Percentiles rank a stretch among this genome's conserved stretches.
These are phyloP conservation scores for Solioccasus polychromus DNA, from an alignment of 768 basidiomycete genomes.

Conservation along the genomic window DNA sequence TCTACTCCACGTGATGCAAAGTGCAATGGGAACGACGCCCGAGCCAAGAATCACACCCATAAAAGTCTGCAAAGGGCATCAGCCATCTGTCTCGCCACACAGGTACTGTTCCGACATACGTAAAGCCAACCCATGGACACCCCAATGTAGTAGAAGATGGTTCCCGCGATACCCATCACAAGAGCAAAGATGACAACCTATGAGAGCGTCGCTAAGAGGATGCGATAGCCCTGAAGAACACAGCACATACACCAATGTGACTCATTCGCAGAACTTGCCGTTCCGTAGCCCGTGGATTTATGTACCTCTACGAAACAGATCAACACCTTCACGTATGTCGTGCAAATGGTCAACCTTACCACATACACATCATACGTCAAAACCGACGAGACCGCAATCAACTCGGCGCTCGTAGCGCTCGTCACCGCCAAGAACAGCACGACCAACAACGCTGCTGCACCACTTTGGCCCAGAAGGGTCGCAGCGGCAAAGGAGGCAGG, in stretches of 20 bases:
- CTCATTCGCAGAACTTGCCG: conserved; percentile 65
- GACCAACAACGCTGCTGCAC: conserved; percentile 75
- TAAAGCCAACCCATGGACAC: conserved; percentile 95
- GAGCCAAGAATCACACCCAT: conserved; percentile 87
- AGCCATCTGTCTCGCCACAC: background rate
- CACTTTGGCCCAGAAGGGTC: conserved; percentile 75
- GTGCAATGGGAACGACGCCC: conserved; percentile 83
- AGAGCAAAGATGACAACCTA: conserved; percentile 70
- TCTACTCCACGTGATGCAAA: conserved; percentile 80
- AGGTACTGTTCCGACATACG: conserved; percentile 41
- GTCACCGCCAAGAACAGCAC: conserved; percentile 88
- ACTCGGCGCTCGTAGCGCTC: conserved; percentile 81
- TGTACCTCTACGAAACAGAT: conserved; percentile 50
- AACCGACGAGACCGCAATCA: conserved; percentile 85
- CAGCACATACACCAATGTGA: conserved; percentile 53
- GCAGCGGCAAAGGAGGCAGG: conserved; percentile 82
- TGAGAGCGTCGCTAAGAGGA: background rate
- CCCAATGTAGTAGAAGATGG: conserved; percentile 88
- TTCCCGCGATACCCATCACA: conserved; percentile 77
- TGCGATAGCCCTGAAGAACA: background rate
- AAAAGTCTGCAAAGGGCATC: conserved; percentile 52
- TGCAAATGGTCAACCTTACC: conserved; percentile 32
- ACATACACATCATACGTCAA: conserved; percentile 87
- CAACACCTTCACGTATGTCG: background rate
- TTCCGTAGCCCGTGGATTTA: conserved; percentile 81